Conservation (phyloP, 257 asterid genomes). For the Nemophila menziesii region DNA sequence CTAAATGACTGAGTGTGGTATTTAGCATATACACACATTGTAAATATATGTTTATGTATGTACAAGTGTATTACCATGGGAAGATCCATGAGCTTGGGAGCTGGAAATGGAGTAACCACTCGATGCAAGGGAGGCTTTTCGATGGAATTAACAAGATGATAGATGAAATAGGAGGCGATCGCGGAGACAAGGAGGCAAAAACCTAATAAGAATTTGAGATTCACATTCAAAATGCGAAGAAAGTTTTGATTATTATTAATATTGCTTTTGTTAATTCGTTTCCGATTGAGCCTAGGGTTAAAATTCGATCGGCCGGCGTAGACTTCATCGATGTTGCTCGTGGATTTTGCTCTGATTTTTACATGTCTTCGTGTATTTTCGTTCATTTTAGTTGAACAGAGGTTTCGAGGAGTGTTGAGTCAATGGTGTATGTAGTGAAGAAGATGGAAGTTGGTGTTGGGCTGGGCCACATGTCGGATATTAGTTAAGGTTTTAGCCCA, state of each 20-base stretch:
- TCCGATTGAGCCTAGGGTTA: not conserved
- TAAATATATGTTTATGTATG: no score
- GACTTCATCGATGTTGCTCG: constrained; percentile 3
- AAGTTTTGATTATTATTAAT: constrained; percentile 19
- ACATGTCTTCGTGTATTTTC: not conserved
- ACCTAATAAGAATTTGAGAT: constrained; percentile 20
- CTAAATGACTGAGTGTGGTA: no score
- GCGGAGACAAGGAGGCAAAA: constrained; percentile 26
- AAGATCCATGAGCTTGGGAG: constrained; percentile 92
- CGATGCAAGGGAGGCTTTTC: constrained; percentile 44
- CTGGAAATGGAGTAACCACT: constrained; percentile 77
- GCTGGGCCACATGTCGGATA: not conserved
- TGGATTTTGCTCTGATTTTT: not conserved
- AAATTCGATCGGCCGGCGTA: not conserved
- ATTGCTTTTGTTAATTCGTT: constrained; percentile 4
- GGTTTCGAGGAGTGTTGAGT: not conserved
- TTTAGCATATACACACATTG: no score
- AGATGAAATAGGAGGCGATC: constrained; percentile 26
- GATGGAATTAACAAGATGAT: constrained; percentile 18
- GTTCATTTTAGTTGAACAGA: not conserved
- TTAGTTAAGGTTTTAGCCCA: not conserved
- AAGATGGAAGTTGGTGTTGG: constrained; percentile 7
- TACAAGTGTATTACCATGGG: constrained; percentile 41
- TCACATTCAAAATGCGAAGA: constrained; percentile 22
- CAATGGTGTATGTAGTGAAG: not conserved